These are phyloP conservation scores for Agapanthus africanus DNA, from an alignment of 106 monocot species.

Conservation along the genomic window DNA sequence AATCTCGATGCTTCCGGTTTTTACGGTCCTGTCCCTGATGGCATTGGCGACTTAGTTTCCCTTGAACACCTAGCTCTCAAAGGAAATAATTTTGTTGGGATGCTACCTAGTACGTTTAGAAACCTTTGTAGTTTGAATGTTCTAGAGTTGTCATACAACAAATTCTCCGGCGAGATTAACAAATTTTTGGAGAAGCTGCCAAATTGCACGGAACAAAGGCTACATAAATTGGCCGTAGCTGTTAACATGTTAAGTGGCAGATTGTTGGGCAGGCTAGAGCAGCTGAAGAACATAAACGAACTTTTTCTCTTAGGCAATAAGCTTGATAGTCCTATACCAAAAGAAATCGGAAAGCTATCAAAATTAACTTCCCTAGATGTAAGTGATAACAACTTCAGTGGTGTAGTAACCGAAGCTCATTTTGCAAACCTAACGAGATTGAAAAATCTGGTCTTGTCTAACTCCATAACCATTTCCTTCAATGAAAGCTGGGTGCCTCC, in stretches of 20 bases:
- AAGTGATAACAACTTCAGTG: background rate
- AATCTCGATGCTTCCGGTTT: background rate
- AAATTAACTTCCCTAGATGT: conserved; percentile 1
- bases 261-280: too few relatives aligned
- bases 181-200: too few relatives aligned
- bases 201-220: too few relatives aligned
- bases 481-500: conserved; percentile 23
- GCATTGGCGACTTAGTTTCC: background rate
- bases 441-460: background rate
- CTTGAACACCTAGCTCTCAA: too few relatives aligned
- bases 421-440: background rate
- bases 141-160: background rate
- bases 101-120: too few relatives aligned
- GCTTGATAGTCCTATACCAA: conserved; percentile 2
- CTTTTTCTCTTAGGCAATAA: background rate
- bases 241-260: too few relatives aligned
- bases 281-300: too few relatives aligned
- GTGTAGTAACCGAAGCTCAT: conserved; percentile 7
- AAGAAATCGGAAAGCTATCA: background rate
- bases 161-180: background rate
- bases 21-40: background rate
- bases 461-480: conserved; percentile 9
- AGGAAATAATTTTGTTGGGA: too few relatives aligned
- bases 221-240: too few relatives aligned
- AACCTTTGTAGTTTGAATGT: background rate